Base-by-base conservation (phyloP, 495 filamentous ascomycete species). In the Aspergillus cristatus region DNA sequence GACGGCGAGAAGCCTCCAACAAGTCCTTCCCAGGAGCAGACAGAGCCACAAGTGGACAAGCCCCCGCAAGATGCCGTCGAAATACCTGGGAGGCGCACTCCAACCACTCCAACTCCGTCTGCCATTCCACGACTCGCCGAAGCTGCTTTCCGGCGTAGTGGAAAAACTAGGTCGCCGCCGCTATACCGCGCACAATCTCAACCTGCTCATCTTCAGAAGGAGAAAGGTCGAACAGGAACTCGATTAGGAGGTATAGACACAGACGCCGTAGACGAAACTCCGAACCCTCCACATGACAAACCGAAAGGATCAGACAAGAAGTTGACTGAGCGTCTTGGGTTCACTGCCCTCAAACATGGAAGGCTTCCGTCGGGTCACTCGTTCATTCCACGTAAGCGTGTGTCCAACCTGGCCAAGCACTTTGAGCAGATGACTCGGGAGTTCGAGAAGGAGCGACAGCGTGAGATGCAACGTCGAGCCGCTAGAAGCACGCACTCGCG, bases 351-450 rank as follows among this genome's bases (percentile, higher is more conserved):
- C 18, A 83, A 86, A 49, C 57, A 61, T 46, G 67, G 69, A 30
- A 73, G 75, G 18, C 75, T 83, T 40, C 46, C 53, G n/a, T 38
- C 68, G 1, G 73, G 69, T 2, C 76, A 82, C 24, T 93, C 90
- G 5, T 70, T 86, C 20, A 97, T 99, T 41, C 93, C 93, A 17
- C 79, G 91, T 35, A 72, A 80, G 1, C 84, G 82, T 35, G 93
- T 99, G 1, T 88, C 85, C 4, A 85, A 75, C 4, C 72, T 97
- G 20, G 87, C 93, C 11, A 87, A 85, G 50, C 93, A 97, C 57
- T 96, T 97, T 50, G 93, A 99, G 55, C 88, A 96, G 52, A 60
- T 99, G 24, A 94, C 86, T 41, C 82, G 89, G 5, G 93, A 99
- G 47, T 97, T 98, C 46, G 89, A 99, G 51, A 93, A 88, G 53